A percentile compares a stretch with the other conserved stretches of the same genome.
Conservation (phyloP, 352 stramenopile genomes). For the Halophytophthora polymorphica region DNA sequence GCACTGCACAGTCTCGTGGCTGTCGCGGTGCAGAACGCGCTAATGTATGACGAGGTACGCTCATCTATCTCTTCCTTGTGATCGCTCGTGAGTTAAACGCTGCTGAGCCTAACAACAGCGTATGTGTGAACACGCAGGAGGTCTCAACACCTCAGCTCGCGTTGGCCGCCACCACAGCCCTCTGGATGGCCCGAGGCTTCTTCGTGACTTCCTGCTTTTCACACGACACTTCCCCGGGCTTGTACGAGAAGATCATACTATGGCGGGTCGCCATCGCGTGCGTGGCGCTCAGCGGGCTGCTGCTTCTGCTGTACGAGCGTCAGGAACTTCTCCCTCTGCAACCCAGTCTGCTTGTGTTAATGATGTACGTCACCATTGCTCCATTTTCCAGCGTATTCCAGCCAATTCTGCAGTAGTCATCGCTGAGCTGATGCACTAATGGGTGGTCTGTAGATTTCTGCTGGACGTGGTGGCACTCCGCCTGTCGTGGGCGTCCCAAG, state of each 20-base stretch:
- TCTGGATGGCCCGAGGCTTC: conserved; percentile 41
- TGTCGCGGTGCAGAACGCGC: conserved; percentile 31
- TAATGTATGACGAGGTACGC: conserved; percentile 45
- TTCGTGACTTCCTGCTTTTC: conserved; percentile 18
- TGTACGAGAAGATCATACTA: conserved; percentile 2
- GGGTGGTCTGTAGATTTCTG: conserved; percentile 13
- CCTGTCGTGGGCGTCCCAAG: conserved; percentile 8
- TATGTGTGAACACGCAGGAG: conserved; percentile 11
- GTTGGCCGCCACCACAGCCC: conserved; percentile 20
- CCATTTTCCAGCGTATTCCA: too few species aligned
- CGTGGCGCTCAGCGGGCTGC: conserved; percentile 2
- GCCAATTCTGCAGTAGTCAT: background rate
- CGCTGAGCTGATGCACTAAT: background rate
- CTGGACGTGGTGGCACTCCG: conserved; percentile 24
- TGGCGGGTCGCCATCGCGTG: conserved; percentile 7
- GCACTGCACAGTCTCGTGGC: conserved; percentile 36
- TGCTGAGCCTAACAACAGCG: background rate
- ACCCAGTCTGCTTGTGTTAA: too few species aligned
- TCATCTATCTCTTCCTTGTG: background rate
- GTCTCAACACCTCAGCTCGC: conserved; percentile 26
- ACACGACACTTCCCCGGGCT: conserved; percentile 5
- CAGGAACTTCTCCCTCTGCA: too few species aligned
- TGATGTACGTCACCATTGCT: too few species aligned
- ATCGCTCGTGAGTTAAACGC: background rate
- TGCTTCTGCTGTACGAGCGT: too few species aligned